Conservation (phyloP, 768 basidiomycete genomes). For the Xerocomellus dryophilus region DNA sequence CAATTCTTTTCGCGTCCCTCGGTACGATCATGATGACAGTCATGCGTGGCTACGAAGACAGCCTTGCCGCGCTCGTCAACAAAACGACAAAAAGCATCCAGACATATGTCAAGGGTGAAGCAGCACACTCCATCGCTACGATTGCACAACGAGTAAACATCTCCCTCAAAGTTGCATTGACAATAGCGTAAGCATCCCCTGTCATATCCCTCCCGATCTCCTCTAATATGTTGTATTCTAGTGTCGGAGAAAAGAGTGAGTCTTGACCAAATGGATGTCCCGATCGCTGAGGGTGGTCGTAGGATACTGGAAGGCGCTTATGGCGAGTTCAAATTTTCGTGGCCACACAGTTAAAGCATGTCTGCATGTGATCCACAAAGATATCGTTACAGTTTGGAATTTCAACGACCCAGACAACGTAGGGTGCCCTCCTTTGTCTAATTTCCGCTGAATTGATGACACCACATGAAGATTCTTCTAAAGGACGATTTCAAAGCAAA, state of each 20-base stretch:
- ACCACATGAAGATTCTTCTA: neutral
- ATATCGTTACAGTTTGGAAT: conserved; percentile 6
- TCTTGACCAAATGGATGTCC: neutral
- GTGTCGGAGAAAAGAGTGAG: conserved; percentile 2
- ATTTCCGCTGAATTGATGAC: neutral
- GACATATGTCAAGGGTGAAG: neutral
- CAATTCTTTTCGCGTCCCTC: neutral
- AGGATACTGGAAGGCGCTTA: conserved; percentile 1
- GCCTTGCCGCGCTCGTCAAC: neutral
- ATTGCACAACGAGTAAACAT: neutral
- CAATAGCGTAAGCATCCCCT: neutral
- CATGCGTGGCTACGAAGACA: neutral
- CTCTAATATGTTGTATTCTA: neutral
- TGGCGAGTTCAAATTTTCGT: neutral
- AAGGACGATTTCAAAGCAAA: neutral
- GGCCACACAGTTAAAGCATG: neutral
- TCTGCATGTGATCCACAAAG: conserved; percentile 1
- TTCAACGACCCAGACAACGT: conserved; percentile 1
- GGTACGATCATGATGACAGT: neutral
- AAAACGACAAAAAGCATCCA: neutral
- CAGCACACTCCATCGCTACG: neutral
- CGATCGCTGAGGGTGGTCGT: neutral
- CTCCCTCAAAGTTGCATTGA: neutral
- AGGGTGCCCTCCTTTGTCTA: neutral
- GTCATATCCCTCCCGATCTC: neutral